phyloP scores from a whole-genome alignment of 768 basidiomycete genomes.

The Collybia mongolica region DNA sequence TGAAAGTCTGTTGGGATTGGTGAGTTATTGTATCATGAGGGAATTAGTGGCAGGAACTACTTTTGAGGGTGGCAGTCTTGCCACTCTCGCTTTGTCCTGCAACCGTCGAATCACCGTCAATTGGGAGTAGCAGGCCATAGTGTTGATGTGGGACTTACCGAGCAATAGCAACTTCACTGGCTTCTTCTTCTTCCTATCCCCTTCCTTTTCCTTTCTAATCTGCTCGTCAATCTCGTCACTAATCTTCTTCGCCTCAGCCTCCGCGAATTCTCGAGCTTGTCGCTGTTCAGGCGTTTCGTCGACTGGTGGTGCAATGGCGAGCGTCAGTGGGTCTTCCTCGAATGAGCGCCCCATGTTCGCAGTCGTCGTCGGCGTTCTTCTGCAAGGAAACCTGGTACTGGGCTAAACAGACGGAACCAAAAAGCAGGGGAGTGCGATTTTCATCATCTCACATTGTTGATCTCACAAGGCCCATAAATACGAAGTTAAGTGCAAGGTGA shows the following conservation, averaged over 20 bases:
- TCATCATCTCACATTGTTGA: conserved; percentile 11
- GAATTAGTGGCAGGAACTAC: conserved; percentile 29
- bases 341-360: conserved; percentile 24
- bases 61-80: conserved; percentile 80
- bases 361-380: conserved; percentile 6
- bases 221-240: conserved; percentile 79
- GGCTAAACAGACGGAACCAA: conserved; percentile 5
- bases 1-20: conserved; percentile 56
- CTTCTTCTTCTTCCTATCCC: conserved; percentile 58
- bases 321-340: conserved; percentile 63
- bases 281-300: conserved; percentile 62
- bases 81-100: conserved; percentile 72
- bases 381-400: conserved; percentile 9
- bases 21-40: conserved; percentile 9
- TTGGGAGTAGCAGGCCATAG: conserved; percentile 1
- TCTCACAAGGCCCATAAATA: conserved; percentile 17
- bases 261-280: conserved; percentile 52
- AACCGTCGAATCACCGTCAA: neutral
- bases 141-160: conserved; percentile 33
- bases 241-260: conserved; percentile 60
- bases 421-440: conserved; percentile 4
- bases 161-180: conserved; percentile 75
- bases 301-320: conserved; percentile 59
- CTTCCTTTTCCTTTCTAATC: conserved; percentile 58
- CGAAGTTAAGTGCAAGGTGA: conserved; percentile 16